Base-by-base conservation (phyloP, 2,329 filamentous ascomycete genomes). In the Beauveria scarabaeidicola region DNA sequence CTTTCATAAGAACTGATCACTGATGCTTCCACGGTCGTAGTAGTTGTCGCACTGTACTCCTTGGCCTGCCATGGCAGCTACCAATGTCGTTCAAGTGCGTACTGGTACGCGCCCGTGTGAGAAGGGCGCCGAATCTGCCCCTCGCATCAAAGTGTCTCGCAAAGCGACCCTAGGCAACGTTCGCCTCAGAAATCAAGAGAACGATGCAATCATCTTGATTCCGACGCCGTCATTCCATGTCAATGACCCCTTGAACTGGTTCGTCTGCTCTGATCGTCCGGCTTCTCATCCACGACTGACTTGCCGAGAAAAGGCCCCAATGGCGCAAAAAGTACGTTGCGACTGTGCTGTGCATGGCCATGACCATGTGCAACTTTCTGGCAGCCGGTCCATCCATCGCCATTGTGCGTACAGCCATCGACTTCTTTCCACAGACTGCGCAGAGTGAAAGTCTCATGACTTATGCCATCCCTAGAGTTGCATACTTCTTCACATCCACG, bases 281-380 rank as follows among this genome's bases (percentile, higher is more conserved):
- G 40, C 50, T 62, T 15, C 25, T 19, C 23, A 29, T 52, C 11
- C 9, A n/a, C 41, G 13, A 6, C 53, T 64, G 47, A 66, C 59
- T 23, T 61, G 15, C 11, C 23, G 44, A 40, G 52, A 36, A 9
- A 38, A 77, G 75, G 77, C 70, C 74, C 27, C 70, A 74, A 69
- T 69, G 72, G 64, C 79, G 77, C 63, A 78, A 80, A 54, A 73
- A 75, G 62, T 82, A 80, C 66, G 77, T 78, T 41, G 78, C 79
- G 9, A 65, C 70, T 52, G 69, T 81, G 15, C 74, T 82, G 38
- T 82, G 78, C 65, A 62, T 78, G 3, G 79, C 80, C 56, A 82
- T 83, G 72, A 73, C 81, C 62, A 74, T 83, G 68, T 80, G 75
- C 69, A 83, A 83, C 67, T 83, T 83, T 63, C 69, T 83, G 5